These are phyloP conservation scores for Xylariaceae sp. DNA, from an alignment of 2,329 filamentous ascomycete species.

Conservation along the genomic window DNA sequence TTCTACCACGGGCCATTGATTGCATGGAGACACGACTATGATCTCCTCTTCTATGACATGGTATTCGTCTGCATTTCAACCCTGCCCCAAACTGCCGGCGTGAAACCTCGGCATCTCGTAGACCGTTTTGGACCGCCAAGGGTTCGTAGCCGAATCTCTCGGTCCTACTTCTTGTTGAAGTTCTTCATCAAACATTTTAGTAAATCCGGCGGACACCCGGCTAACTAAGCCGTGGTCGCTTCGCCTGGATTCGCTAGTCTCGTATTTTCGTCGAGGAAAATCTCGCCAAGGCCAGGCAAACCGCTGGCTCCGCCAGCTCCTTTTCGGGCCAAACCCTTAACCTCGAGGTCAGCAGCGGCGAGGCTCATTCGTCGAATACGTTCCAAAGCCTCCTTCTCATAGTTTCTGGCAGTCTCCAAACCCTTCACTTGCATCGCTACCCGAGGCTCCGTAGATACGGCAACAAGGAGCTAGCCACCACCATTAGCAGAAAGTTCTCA, in stretches of 20 bases:
- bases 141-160: not conserved
- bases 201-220: too few species aligned
- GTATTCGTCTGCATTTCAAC: too few species aligned
- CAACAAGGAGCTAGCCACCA: constrained; percentile 68
- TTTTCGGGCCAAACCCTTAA: constrained; percentile 50
- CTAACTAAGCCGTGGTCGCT: constrained; percentile 21
- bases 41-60: not conserved
- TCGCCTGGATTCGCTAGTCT: constrained; percentile 20
- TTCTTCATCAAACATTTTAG: too few species aligned
- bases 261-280: constrained; percentile 29
- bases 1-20: not conserved
- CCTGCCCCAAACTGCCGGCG: too few species aligned
- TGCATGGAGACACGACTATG: not conserved
- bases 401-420: constrained; percentile 70
- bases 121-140: too few species aligned
- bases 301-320: constrained; percentile 8
- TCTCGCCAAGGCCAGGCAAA: constrained; percentile 34
- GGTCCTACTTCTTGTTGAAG: not conserved
- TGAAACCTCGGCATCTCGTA: not conserved
- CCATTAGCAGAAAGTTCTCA: constrained; percentile 12
- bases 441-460: constrained; percentile 70
- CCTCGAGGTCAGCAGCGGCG: constrained; percentile 74
- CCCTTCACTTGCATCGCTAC: constrained; percentile 72
- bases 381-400: constrained; percentile 76
- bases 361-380: constrained; percentile 81